Percentiles rank a stretch among this genome's conserved stretches.
phyloP scores from a whole-genome alignment of 1,284 basidiomycete species.

The Psilocybe mexicana region DNA sequence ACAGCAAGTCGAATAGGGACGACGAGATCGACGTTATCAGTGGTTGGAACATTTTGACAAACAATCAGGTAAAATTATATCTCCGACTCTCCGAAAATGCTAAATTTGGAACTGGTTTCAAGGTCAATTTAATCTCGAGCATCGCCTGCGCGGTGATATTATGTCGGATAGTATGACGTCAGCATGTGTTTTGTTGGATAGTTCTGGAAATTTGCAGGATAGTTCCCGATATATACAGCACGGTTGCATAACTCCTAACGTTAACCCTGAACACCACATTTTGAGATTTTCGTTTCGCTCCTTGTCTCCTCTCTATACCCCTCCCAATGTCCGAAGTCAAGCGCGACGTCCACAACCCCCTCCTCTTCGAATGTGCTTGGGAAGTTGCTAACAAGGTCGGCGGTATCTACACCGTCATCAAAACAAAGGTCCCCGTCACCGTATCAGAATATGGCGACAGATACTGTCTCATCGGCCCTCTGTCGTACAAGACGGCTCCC shows the following conservation, averaged over 20 bases:
- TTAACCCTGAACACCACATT: constrained; percentile 4
- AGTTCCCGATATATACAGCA: background rate
- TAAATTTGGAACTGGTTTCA: constrained; percentile 9
- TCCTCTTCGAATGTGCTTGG: constrained; percentile 92
- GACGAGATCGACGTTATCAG: constrained; percentile 53
- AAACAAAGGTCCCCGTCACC: constrained; percentile 98
- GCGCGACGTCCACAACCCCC: constrained; percentile 76
- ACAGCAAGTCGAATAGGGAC: constrained; percentile 22
- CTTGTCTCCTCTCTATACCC: constrained; percentile 6
- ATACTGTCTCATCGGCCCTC: constrained; percentile 91
- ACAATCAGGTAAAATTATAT: constrained; percentile 65
- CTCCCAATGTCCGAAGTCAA: constrained; percentile 31
- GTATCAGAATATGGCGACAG: constrained; percentile 91
- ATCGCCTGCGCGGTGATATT: constrained; percentile 27
- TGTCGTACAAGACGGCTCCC: constrained; percentile 96
- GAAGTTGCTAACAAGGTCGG: constrained; percentile 98
- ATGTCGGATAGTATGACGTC: constrained; percentile 25
- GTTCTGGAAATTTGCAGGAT: constrained; percentile 19
- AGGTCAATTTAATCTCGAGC: constrained; percentile 39
- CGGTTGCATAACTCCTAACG: too few relatives aligned
- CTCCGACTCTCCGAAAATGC: constrained; percentile 10
- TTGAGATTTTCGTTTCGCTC: constrained; percentile 7
- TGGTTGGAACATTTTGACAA: constrained; percentile 74
- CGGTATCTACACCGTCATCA: constrained; percentile 99
- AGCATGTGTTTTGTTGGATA: constrained; percentile 15